Base-by-base conservation (phyloP, 176 grass and related monocot genomes). In the Ensete ventricosum region DNA sequence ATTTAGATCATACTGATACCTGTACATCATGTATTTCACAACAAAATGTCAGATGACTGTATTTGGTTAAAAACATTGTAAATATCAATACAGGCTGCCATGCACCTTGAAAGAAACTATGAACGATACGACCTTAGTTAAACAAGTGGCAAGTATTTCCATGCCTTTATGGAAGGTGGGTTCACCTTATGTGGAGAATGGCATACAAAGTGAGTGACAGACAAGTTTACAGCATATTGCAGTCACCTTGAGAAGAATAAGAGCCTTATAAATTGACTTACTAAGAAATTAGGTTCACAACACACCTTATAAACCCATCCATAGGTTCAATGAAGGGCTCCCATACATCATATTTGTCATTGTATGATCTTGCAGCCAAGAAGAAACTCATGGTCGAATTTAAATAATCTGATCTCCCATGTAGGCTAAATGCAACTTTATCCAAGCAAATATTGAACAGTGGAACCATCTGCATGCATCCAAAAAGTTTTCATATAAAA, bases 321-420 rank as follows among this genome's bases (percentile, higher is more conserved):
- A 80, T 88, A 53, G 94, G 85, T 93, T 97, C 94, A 87, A 97
- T 83, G 50, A 93, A 86, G 68, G 94, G 94, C 75, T 97, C 94
- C 94, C 94, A 97, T 52, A 84, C 86, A 84, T 86, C 89, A 82
- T 82, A 83, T 62, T 88, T 97, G 80, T 97, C 94, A 82, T 97
- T 97, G 78, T 88, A 97, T 24, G 94, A 97, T 83, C 81, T 93
- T 74, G 88, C 90, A 73, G 60, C 81, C 75, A 97, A 86, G 0
- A 80, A 93, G 74, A 97, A 91, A 83, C 78, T 92, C 71, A 86
- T 82, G 79, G 90, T 90, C 52, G 90, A 86, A 88, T 90, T 93
- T 68, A 93, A 80, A 78, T 90, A 89, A 51, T 93, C 79, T 71
- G 85, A 60, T 60, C 94, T 87, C 20, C 90, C 90, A 85, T 89